Conservation (phyloP, 345 rosid species). For the Boechera stricta region DNA sequence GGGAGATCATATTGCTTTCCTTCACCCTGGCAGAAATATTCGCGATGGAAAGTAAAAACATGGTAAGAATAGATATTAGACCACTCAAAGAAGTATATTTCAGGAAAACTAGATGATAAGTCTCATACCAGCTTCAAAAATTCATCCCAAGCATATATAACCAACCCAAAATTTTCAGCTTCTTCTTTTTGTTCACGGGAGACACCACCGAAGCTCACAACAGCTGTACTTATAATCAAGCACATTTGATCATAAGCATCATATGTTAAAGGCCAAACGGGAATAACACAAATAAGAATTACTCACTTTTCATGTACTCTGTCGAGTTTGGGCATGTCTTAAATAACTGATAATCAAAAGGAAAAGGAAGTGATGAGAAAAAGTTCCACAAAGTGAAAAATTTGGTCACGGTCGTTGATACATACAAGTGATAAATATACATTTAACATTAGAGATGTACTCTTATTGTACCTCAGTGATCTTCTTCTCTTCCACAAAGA, state of each 20-base stretch:
- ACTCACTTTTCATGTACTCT: slow-evolving; percentile 69
- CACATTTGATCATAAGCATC: slow-evolving; percentile 27
- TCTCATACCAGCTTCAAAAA: slow-evolving; percentile 66
- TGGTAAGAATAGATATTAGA: slow-evolving; percentile 9
- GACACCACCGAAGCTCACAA: slow-evolving; percentile 93
- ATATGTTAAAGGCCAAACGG: slow-evolving; percentile 1
- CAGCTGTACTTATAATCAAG: slow-evolving; percentile 56
- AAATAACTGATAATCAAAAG: slow-evolving; percentile 55
- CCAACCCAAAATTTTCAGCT: slow-evolving; percentile 66
- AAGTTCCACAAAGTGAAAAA: not conserved
- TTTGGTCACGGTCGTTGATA: not conserved
- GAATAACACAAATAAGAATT: slow-evolving; percentile 7
- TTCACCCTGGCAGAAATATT: slow-evolving; percentile 58
- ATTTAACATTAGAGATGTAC: not conserved
- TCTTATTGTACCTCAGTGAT: slow-evolving; percentile 66
- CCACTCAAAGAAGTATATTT: not conserved
- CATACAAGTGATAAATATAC: not conserved
- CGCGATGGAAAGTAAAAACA: slow-evolving; percentile 15
- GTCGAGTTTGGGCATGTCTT: slow-evolving; percentile 69
- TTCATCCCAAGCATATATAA: slow-evolving; percentile 78
- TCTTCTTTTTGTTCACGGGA: slow-evolving; percentile 64
- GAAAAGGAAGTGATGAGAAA: slow-evolving; percentile 1
- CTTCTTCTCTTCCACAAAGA: slow-evolving; percentile 81
- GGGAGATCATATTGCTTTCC: slow-evolving; percentile 79
- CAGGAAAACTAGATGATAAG: slow-evolving; percentile 9